Evolutionary conservation across 1,284 basidiomycete species (phyloP), one percentile per base, ranked within the genome.

Genomic region (Phellinidium pouzarii): DNA sequence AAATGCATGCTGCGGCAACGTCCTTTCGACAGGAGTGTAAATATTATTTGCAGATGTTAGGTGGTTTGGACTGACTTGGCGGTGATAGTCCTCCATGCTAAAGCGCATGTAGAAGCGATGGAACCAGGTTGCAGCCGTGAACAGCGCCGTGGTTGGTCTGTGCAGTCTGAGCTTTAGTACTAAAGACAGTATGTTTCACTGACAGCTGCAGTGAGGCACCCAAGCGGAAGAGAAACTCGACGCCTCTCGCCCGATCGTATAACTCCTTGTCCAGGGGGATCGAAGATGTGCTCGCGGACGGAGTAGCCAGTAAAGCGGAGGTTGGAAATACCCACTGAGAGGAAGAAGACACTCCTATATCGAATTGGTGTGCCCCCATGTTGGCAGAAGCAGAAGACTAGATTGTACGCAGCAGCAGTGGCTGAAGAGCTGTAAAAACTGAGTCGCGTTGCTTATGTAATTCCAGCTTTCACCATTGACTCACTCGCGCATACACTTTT

Each of bases 31-130:
- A 36, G 23, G 20, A 19, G 23, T 12, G 45, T 53, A 36, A 40
- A 42, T 44, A 43, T n/a, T 55, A 56, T 29, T 45, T 40, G 42
- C 26, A 53, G 50, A 20, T 17, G 5, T 23, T 45, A 31, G 17
- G 26, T 9, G 44, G 45, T 49, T 31, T 48, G 23, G 27, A 58
- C 66, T 59, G 62, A 87, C 87, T 72, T 88, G 87, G 58, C 85
- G 80, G 64, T 85, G 79, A 65, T 90, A 87, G 62, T 91, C 84
- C 61, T 85, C 79, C 75, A 93, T 77, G n/a, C 91, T 83, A 62
- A 82, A 84, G 50, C 94, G 80, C 91, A 96, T 94, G 70, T 90
- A 96, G 70, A 96, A 96, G 11, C 94, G 81, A 68, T 96, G 94
- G 58, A 95, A 87, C 78, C 91, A 91, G 3, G 87, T 89, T 25